Base-by-base conservation (phyloP, 2,329 filamentous ascomycete genomes). In the Pezicula carpinea region DNA sequence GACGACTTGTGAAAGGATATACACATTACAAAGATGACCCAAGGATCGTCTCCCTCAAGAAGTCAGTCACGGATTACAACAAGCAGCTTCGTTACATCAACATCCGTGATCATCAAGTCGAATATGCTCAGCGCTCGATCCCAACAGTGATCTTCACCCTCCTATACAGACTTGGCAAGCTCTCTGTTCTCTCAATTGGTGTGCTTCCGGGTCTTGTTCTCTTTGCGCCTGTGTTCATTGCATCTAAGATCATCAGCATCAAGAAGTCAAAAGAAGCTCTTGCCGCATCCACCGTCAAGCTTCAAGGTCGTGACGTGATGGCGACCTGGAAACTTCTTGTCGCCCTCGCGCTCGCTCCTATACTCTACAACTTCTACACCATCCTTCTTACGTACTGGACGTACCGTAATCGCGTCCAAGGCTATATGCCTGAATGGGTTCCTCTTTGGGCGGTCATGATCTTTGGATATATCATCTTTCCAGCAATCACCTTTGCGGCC, bases 311-410 rank as follows among this genome's bases (percentile, higher is more conserved):
- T 50, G 90, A 96, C 65, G 90, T 96, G 45, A 90, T 95, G 75
- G 89, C 89, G 0, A 95, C 90, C 0, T 96, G 90, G 90, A 96
- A 96, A 67, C 79, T 95, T 15, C 77, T 95, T 29, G 89, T 95
- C n/a, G 84, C 89, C 7, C 76, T 95, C 64, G 88, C 86, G 1
- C 79, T 95, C 49, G 87, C 89, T 1, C 90, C 90, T 0, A 77
- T 87, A 14, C 75, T 95, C 3, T 95, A 95, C 68, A 82, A 88
- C 57, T 77, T 87, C 51, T 96, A 96, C 69, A 89, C 85, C 18
- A 74, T 82, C 48, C 64, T 88, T 17, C 77, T 93, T 26, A 83
- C 86, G 1, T 78, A 82, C 64, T 91, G 85, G 80, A 85, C 89
- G 5, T 88, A 87, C 67, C 76, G 81, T 54, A 92, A 95, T 66